Evolutionary conservation across 306 rosid genomes (phyloP).

Genomic region (Vicia faba): DNA sequence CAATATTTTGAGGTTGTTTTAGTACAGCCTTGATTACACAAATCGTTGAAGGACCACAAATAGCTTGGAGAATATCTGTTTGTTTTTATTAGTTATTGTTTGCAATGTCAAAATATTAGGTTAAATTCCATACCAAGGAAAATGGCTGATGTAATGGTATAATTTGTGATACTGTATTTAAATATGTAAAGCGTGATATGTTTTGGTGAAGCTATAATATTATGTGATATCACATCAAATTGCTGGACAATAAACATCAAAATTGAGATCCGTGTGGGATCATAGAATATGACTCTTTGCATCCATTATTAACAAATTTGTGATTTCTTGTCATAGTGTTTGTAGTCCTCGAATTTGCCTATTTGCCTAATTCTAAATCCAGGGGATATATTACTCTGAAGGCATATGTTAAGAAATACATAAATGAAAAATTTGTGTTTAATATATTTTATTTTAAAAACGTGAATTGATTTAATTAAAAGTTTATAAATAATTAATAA

Average conservation of each 20-base stretch:
- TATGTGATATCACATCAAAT: conserved; percentile 3
- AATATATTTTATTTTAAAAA: too few relatives aligned
- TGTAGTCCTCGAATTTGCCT: background rate
- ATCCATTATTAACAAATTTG: background rate
- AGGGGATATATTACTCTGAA: background rate
- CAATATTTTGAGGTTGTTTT: background rate
- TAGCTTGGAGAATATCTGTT: background rate
- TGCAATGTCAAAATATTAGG: background rate
- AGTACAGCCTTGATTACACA: background rate
- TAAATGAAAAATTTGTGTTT: too few relatives aligned
- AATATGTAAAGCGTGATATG: too few relatives aligned
- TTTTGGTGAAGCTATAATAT: background rate
- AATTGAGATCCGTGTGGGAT: conserved; percentile 38
- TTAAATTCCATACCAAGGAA: background rate
- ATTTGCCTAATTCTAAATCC: background rate
- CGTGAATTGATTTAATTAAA: too few relatives aligned
- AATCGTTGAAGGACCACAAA: background rate
- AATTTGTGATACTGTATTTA: background rate
- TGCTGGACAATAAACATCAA: conserved; percentile 32
- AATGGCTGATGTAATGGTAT: conserved; percentile 19
- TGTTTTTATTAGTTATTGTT: background rate
- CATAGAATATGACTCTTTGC: conserved; percentile 31
- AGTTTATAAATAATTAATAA: too few relatives aligned
- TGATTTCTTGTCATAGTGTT: conserved; percentile 11
- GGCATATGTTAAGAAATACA: too few relatives aligned